A percentile compares a stretch with the other conserved stretches of the same genome.
Conservation (phyloP, 768 basidiomycete genomes). For the Amanita thiersii region DNA sequence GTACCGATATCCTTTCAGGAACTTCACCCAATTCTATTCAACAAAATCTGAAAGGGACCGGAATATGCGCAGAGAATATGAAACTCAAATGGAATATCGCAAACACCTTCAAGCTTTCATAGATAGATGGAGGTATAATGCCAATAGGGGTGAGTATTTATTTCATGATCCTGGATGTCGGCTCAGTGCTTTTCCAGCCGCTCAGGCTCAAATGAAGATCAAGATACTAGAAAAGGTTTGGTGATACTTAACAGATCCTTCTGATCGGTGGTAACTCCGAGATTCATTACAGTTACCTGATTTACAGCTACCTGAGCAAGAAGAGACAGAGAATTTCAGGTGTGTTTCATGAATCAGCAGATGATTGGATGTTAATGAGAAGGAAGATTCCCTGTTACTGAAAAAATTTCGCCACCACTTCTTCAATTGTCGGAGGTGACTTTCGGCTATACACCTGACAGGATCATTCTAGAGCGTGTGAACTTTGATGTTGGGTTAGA, state of each 20-base stretch:
- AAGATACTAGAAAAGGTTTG: slow-evolving; percentile 70
- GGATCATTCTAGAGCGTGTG: slow-evolving; percentile 65
- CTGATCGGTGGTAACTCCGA: slow-evolving; percentile 2
- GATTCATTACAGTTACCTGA: slow-evolving; percentile 64
- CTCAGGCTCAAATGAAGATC: slow-evolving; percentile 78
- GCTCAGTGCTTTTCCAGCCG: slow-evolving; percentile 36
- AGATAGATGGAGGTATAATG: slow-evolving; percentile 97
- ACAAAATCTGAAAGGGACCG: slow-evolving; percentile 94
- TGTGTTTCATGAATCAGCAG: slow-evolving; percentile 18
- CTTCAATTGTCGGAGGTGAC: slow-evolving; percentile 86
- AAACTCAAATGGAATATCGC: slow-evolving; percentile 91
- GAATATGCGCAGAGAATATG: slow-evolving; percentile 91
- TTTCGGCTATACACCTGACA: slow-evolving; percentile 80
- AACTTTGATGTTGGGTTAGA: slow-evolving; percentile 94
- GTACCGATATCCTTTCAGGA: slow-evolving; percentile 36
- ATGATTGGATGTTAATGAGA: not conserved
- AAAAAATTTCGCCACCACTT: slow-evolving; percentile 95
- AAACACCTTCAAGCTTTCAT: slow-evolving; percentile 97
- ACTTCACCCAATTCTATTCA: slow-evolving; percentile 98
- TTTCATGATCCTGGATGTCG: not conserved
- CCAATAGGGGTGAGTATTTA: slow-evolving; percentile 60
- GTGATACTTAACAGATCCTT: not conserved
- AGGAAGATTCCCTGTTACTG: slow-evolving; percentile 83
- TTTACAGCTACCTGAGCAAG: slow-evolving; percentile 84
- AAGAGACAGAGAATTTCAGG: slow-evolving; percentile 92